A percentile compares a stretch with the other conserved stretches of the same genome.
phyloP scores from a whole-genome alignment of 108 stramenopile genomes.

The Thalassiosira profunda region DNA sequence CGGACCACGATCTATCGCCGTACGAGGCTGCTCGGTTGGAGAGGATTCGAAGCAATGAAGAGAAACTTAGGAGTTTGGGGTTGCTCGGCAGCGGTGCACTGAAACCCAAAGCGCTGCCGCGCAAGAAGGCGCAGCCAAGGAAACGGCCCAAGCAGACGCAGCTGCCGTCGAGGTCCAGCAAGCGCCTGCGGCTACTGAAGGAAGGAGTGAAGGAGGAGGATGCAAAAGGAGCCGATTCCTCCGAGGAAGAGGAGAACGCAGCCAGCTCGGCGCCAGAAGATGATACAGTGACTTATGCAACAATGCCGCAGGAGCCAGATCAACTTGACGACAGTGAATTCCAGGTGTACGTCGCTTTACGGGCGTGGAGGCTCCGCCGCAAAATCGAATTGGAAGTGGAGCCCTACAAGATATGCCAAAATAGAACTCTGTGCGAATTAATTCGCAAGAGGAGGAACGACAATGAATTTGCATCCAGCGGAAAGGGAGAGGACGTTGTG shows the following conservation, averaged over 20 bases:
- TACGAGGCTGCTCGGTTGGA: conserved; percentile 36
- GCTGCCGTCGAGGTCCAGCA: conserved; percentile 20
- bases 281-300: conserved; percentile 11
- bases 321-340: conserved; percentile 36
- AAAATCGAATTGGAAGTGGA: conserved; percentile 38
- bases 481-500: conserved; percentile 6
- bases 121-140: background rate
- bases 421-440: conserved; percentile 32
- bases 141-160: conserved; percentile 6
- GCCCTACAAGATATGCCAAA: conserved; percentile 39
- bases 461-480: conserved; percentile 4
- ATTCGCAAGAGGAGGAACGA: conserved; percentile 27
- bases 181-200: conserved; percentile 18
- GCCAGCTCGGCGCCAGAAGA: background rate
- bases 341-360: conserved; percentile 26
- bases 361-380: conserved; percentile 24
- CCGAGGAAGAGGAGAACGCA: conserved; percentile 9
- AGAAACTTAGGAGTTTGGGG: conserved; percentile 17
- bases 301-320: conserved; percentile 28
- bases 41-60: conserved; percentile 31
- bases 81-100: conserved; percentile 6
- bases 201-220: conserved; percentile 6
- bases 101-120: background rate
- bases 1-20: conserved; percentile 30
- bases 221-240: background rate